These are phyloP conservation scores for Pistacia vera DNA, from an alignment of 345 rosid species.

Conservation along the genomic window DNA sequence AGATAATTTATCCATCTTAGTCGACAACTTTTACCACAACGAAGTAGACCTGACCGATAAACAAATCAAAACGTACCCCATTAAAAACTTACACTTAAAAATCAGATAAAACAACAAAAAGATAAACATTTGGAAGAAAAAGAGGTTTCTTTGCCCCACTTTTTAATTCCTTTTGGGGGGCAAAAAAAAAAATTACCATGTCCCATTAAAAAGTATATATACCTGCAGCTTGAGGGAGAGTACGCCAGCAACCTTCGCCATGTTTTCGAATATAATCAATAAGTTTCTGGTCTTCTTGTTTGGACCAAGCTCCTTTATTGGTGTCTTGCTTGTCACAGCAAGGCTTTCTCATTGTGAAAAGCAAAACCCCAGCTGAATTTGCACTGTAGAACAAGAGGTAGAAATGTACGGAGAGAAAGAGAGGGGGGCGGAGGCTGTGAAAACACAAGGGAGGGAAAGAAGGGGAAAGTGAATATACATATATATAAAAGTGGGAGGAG, in stretches of 20 bases:
- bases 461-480: constrained; percentile 6
- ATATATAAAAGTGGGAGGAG: not conserved
- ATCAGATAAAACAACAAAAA: not conserved
- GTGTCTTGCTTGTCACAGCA: constrained; percentile 60
- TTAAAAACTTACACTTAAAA: too few relatives aligned
- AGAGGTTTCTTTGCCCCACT: not conserved
- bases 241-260: constrained; percentile 70
- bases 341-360: constrained; percentile 52
- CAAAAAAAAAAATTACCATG: too few relatives aligned
- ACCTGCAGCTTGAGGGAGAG: constrained; percentile 70
- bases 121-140: not conserved
- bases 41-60: constrained; percentile 44
- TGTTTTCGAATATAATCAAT: constrained; percentile 52
- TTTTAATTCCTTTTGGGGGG: not conserved
- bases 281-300: constrained; percentile 69
- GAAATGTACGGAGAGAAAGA: not conserved
- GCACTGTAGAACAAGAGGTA: not conserved
- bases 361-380: not conserved
- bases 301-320: constrained; percentile 66
- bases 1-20: constrained; percentile 59
- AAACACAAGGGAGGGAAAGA: not conserved
- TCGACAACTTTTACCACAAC: constrained; percentile 63
- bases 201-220: not conserved
- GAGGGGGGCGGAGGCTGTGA: not conserved
- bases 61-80: too few relatives aligned